Base-by-base conservation (phyloP, 306 rosid genomes). In the Heteromeles arbutifolia region DNA sequence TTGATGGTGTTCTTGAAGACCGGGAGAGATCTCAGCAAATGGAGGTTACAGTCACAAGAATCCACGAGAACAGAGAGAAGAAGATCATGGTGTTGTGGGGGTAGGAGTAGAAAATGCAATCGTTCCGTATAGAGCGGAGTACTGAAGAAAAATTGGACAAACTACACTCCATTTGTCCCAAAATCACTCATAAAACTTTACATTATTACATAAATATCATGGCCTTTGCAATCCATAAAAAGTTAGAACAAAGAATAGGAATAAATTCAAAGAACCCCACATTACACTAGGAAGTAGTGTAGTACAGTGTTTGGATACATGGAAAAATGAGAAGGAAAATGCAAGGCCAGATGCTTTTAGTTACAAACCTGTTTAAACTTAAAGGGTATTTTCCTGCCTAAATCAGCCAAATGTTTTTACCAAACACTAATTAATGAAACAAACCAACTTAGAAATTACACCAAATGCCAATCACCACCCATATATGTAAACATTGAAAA, bases 311-410 rank as follows among this genome's bases (percentile, higher is more conserved):
- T 62, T 63, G 82, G 81, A 75, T 66, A 66, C 44, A 65, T 53
- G 37, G 26, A 45, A 67, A 69, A 74, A 76, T 26, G 80, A 80
- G 48, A 75, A 78, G 73, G 65, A 85, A 74, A 79, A 80, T 84
- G 85, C 88, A 75, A 72, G 31, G 63, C 25, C 78, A 72, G 67
- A 65, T 24, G 77, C 85, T 72, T 83, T 82, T 91, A 87, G 92
- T 89, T 91, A 91, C 97, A 91, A 88, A 81, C 94, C 86, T 89
- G 83, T 87, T 87, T 84, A 77, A 73, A 59, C 74, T 70, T 15
- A 81, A 59, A 28, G 72, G 89, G 85, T 87, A 74, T 77, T 86
- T 75, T 78, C 83, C 89, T 88, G 86, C 91, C 95, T 84, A 84
- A 85, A 87, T 86, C 88, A 89, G 88, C 86, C 76, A 48, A 75